phyloP scores from a whole-genome alignment of 2,329 filamentous ascomycete genomes.

The Drechslera avenae region DNA sequence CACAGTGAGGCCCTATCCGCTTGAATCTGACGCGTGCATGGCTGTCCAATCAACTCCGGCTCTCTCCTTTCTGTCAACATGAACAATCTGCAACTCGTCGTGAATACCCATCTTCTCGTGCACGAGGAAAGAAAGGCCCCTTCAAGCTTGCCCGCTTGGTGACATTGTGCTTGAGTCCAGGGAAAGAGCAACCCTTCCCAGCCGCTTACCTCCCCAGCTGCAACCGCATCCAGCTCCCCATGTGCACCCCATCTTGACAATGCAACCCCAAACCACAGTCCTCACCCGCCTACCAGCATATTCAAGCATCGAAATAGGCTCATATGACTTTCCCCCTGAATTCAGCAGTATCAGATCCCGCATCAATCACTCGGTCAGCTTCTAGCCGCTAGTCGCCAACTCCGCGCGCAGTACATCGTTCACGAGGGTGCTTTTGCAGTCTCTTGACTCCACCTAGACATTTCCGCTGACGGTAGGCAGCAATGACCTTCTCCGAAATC shows the following conservation, averaged over 20 bases:
- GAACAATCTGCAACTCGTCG: no score
- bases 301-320: slow-evolving; percentile 47
- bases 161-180: not conserved
- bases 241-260: slow-evolving; percentile 8
- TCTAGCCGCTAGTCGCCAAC: slow-evolving; percentile 34
- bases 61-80: no score
- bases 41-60: no score
- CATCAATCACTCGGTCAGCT: slow-evolving; percentile 42
- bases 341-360: slow-evolving; percentile 42
- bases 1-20: no score
- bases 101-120: no score
- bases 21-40: no score
- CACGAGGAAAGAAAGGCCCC: not conserved
- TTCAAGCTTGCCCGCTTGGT: not conserved
- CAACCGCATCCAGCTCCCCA: slow-evolving; percentile 3
- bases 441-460: slow-evolving; percentile 8
- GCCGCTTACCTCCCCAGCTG: slow-evolving; percentile 7
- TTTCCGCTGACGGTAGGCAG: slow-evolving; percentile 32
- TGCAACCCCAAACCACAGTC: slow-evolving; percentile 33
- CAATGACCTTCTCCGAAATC: slow-evolving; percentile 37
- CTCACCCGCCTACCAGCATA: slow-evolving; percentile 37
- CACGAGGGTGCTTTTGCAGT: slow-evolving; percentile 17
- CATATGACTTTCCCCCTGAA: slow-evolving; percentile 45
- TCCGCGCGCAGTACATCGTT: slow-evolving; percentile 33
- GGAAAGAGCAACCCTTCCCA: slow-evolving; percentile 11